Base-by-base conservation (phyloP, 108 stramenopile species). In the Pseudonitzschia multistriata region DNA sequence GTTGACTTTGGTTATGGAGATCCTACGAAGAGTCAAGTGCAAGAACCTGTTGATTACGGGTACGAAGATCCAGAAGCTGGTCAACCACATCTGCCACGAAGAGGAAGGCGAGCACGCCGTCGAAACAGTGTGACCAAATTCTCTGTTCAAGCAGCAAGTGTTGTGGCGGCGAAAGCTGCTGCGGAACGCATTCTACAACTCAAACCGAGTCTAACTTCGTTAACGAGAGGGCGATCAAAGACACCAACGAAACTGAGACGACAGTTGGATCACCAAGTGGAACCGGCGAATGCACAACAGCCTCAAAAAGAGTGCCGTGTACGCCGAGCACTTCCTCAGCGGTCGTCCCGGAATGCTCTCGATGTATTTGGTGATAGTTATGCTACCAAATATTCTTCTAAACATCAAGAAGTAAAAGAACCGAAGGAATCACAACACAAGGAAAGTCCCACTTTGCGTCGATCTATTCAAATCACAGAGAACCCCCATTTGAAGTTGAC, bases 1-100 rank as follows among this genome's bases (percentile, higher is more conserved):
- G 61, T 45, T 45, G 31, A 34, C 0, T 71, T 62, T 49, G 70
- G 70, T 10, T 71, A 71, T 30, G 70, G 60, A 36, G 60, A 71
- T 50, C 59, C 70, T 28, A 27, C 50, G 21, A 55, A 31, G 19
- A 35, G 28, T 3, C 17, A 37, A 39, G 6, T 7, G n/a, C 3
- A 15, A 31, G 45, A 37, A 11, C 28, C 35, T 3, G 42, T 65
- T 17, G 29, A 19, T 21, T 55, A 37, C 5, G 37, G 33, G 19
- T 35, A 45, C 30, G 28, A 19, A 10, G 28, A 40, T 35, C 17
- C 29, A 3, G 42, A 40, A 53, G 66, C 30, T 24, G 15, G 14
- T 0, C 57, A 59, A 35, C 57, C 13, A 3, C 57, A 59, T n/a
- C 2, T 5, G 11, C 47, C 29, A 52, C 55, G 62, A 35, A 52